These are phyloP conservation scores for Pugionium cornutum DNA, from an alignment of 345 rosid species.

Conservation along the genomic window DNA sequence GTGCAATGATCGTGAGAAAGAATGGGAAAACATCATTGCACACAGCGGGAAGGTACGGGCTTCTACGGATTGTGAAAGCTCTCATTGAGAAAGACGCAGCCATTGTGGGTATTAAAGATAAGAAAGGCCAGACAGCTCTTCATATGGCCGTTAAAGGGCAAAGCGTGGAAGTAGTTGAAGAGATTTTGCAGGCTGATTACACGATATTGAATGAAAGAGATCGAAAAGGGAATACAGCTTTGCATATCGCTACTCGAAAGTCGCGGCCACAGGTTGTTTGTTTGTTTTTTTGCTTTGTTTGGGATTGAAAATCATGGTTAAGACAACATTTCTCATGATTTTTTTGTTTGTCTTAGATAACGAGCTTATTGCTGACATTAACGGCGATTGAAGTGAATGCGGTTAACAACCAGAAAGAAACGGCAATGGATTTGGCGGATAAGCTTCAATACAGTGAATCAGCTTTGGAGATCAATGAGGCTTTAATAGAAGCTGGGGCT, in stretches of 20 bases:
- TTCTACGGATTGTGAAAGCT: slow-evolving; percentile 54
- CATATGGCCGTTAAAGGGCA: slow-evolving; percentile 98
- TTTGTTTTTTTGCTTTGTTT: neutral
- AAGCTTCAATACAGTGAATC: slow-evolving; percentile 81
- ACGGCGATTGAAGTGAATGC: slow-evolving; percentile 69
- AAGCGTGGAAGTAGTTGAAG: slow-evolving; percentile 59
- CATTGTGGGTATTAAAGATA: slow-evolving; percentile 74
- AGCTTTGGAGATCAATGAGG: slow-evolving; percentile 70
- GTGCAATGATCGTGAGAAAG: slow-evolving; percentile 72
- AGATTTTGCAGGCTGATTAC: slow-evolving; percentile 61
- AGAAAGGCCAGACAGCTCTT: slow-evolving; percentile 96
- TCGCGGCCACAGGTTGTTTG: slow-evolving; percentile 66
- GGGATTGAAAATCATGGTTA: neutral
- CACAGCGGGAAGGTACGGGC: slow-evolving; percentile 82
- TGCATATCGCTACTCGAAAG: slow-evolving; percentile 92
- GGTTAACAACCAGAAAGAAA: slow-evolving; percentile 77
- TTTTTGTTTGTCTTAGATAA: slow-evolving; percentile 43
- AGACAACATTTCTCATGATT: too few relatives aligned
- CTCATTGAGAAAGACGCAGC: slow-evolving; percentile 66
- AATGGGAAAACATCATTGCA: slow-evolving; percentile 96
- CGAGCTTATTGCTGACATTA: slow-evolving; percentile 56
- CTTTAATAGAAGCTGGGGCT: slow-evolving; percentile 78
- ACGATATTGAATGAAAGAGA: slow-evolving; percentile 77
- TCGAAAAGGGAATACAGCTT: slow-evolving; percentile 88
- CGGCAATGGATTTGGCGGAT: slow-evolving; percentile 96